Evolutionary conservation across 2,329 filamentous ascomycete species (phyloP).

Genomic region (Colletotrichum musae): DNA sequence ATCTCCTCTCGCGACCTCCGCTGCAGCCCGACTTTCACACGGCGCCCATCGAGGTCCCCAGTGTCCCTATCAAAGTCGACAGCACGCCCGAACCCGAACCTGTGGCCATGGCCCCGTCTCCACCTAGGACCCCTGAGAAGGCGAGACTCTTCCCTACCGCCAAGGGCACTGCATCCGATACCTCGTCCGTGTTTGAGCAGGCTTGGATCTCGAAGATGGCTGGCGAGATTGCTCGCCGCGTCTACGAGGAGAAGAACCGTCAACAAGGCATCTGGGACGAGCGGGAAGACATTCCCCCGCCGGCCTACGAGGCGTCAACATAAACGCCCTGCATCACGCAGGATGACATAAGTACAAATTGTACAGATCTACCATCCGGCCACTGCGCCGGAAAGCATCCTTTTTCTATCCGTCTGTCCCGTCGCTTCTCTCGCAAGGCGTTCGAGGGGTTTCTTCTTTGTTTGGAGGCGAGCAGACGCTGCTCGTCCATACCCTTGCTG

Average conservation of each 20-base stretch:
- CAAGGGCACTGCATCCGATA: conserved; percentile 59
- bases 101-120: conserved; percentile 37
- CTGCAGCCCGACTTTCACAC: conserved; percentile 53
- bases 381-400: conserved; percentile 14
- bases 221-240: conserved; percentile 87
- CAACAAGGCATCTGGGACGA: conserved; percentile 68
- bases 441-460: conserved; percentile 19
- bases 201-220: conserved; percentile 96
- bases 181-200: conserved; percentile 76
- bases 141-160: conserved; percentile 45
- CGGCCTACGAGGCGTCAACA: conserved; percentile 71
- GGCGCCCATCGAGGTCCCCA: conserved; percentile 40
- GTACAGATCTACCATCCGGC: conserved; percentile 28
- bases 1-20: conserved; percentile 49
- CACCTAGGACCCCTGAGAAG: conserved; percentile 44
- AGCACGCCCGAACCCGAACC: conserved; percentile 35
- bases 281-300: conserved; percentile 70
- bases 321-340: conserved; percentile 47
- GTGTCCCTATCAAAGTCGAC: conserved; percentile 36
- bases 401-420: conserved; percentile 38
- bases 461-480: conserved; percentile 1
- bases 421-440: conserved; percentile 41
- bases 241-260: conserved; percentile 86
- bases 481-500: conserved; percentile 5
- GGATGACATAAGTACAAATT: conserved; percentile 38